These are phyloP conservation scores for Excoecaria cochinchinensis DNA, from an alignment of 345 rosid species.

Conservation along the genomic window DNA sequence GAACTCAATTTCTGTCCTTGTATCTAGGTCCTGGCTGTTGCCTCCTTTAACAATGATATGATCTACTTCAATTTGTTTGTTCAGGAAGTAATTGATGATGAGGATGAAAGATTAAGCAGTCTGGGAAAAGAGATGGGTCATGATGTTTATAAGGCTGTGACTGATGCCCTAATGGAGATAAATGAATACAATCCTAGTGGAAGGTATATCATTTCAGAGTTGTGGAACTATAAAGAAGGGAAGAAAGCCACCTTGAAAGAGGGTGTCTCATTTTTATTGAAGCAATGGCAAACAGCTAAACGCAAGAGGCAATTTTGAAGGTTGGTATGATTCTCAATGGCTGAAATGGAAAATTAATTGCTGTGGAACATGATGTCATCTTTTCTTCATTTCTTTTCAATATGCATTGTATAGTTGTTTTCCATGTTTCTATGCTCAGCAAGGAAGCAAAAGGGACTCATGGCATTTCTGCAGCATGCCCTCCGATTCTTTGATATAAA, in stretches of 20 bases:
- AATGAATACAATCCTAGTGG: conserved; percentile 95
- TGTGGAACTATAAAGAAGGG: conserved; percentile 72
- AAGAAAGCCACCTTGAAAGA: conserved; percentile 66
- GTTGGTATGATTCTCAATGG: conserved; percentile 2
- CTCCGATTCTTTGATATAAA: too few species aligned
- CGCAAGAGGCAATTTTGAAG: conserved; percentile 36
- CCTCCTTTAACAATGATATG: conserved; percentile 6
- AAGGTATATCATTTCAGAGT: conserved; percentile 68
- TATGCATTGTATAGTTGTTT: background rate
- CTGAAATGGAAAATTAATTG: background rate
- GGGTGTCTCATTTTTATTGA: conserved; percentile 54
- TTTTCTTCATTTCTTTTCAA: background rate
- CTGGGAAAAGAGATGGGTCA: conserved; percentile 59
- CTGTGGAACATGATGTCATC: background rate
- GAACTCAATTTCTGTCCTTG: background rate
- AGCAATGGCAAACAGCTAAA: conserved; percentile 44
- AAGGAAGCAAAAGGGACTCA: background rate
- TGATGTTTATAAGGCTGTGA: conserved; percentile 58
- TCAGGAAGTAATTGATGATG: conserved; percentile 66
- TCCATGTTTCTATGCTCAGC: background rate
- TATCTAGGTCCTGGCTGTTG: background rate
- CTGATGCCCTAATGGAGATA: conserved; percentile 62
- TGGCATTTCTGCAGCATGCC: too few species aligned
- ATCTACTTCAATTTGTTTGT: conserved; percentile 15
- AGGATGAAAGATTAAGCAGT: conserved; percentile 62